Evolutionary conservation across 1,284 basidiomycete species (phyloP), one percentile per base, ranked within the genome.

Genomic region (Heterobasidion parviporum): DNA sequence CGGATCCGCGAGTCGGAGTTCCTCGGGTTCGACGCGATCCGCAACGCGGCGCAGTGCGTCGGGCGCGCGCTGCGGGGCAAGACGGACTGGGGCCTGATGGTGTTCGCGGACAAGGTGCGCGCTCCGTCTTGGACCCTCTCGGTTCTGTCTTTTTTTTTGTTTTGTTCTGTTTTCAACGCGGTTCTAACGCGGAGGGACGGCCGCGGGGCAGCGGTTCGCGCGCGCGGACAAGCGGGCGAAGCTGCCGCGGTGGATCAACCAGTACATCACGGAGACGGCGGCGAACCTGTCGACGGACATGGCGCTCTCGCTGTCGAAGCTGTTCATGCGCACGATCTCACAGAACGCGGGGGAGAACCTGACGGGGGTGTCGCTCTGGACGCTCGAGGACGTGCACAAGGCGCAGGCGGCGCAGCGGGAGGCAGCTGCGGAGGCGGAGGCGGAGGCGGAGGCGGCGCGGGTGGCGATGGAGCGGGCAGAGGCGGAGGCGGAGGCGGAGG

Each of bases 21-120:
- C 67, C 78, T 99, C 26, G 97, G 97, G 18, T 99, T 99, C 72
- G 97, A 99, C 68, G 97, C 97, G 3, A 99, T 99, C 93, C 86
- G 97, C 56, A 98, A 98, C 67, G 97, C 97, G 3, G 97, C 97
- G 12, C 97, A 99, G 68, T 99, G 97, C 70, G 96, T 99, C 5
- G 97, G 97, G 38, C 92, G 97, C 65, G 97, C 97, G 32, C 72
- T 99, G 69, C 86, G 97, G 56, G 96, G 96, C 62, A 99, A 99
- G 77, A 98, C 96, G 1, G 97, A 99, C 72, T 99, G 97, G 89
- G 97, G 97, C 47, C 73, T 99, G 65, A 99, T 99, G 97, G 87
- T 99, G 14, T 99, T 99, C 72, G 97, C 97, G 0, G 97, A 99
- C 73, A 98, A 95, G 83, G 94, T 92, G 55, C 50, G 78, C 67